Percentiles rank a stretch among this genome's conserved stretches.
Conservation (phyloP, 257 asterid species). For the Salvia hispanica region DNA sequence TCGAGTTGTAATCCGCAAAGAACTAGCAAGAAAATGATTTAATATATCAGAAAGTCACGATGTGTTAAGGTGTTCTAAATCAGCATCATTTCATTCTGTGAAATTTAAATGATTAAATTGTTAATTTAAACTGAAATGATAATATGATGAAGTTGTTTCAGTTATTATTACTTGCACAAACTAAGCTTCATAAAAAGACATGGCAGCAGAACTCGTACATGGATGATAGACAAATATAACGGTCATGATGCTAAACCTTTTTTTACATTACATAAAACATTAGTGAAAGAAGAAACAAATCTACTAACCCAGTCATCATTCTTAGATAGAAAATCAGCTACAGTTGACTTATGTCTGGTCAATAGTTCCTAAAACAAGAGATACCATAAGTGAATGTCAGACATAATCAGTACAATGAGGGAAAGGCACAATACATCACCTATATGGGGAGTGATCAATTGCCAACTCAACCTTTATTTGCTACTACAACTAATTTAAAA, state of each 20-base stretch:
- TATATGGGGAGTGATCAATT: too few relatives aligned
- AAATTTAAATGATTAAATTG: background rate
- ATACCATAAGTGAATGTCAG: conserved; percentile 24
- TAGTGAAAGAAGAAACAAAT: background rate
- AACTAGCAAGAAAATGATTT: conserved; percentile 43
- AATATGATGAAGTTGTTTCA: background rate
- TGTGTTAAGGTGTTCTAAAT: background rate
- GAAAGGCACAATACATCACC: conserved; percentile 1
- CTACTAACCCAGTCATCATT: conserved; percentile 83
- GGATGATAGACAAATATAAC: conserved; percentile 7
- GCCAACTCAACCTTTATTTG: too few relatives aligned
- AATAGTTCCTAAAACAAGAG: conserved; percentile 70
- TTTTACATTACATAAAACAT: background rate
- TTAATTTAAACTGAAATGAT: background rate
- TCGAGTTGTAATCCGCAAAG: conserved; percentile 77
- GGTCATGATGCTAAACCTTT: background rate
- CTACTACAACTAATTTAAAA: too few relatives aligned
- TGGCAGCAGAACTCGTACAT: conserved; percentile 12
- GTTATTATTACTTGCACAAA: background rate
- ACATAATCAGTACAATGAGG: background rate
- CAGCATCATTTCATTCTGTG: background rate
- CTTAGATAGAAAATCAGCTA: conserved; percentile 80
- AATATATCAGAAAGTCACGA: conserved; percentile 20
- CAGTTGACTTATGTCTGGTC: conserved; percentile 95
- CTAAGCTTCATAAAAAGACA: conserved; percentile 13